Percentiles rank a stretch among this genome's conserved stretches.
Conservation (phyloP, 306 rosid species). For the Cucumis hystrix region DNA sequence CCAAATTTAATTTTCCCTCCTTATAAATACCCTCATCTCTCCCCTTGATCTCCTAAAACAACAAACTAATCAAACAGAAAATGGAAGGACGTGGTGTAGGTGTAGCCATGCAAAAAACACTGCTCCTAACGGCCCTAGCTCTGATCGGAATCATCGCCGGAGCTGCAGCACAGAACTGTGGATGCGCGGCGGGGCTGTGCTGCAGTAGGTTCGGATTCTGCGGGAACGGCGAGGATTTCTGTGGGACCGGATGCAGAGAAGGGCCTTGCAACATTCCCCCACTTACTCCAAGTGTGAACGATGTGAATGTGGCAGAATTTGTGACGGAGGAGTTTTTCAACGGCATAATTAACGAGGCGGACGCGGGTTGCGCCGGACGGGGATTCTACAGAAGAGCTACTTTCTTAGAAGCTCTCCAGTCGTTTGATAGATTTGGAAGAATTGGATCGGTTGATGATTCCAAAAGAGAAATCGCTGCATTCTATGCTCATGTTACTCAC, state of each 20-base stretch:
- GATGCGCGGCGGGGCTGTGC: conserved; percentile 39
- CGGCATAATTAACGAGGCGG: conserved; percentile 36
- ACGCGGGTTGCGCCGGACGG: conserved; percentile 37
- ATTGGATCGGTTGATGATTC: conserved; percentile 34
- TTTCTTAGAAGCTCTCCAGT: conserved; percentile 39
- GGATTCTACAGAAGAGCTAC: conserved; percentile 37
- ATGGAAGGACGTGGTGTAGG: neutral
- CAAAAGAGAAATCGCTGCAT: conserved; percentile 73
- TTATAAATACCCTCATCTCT: neutral
- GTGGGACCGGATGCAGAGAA: conserved; percentile 49
- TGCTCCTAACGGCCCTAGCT: neutral
- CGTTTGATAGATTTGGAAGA: conserved; percentile 32
- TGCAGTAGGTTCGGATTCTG: conserved; percentile 61
- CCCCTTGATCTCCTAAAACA: neutral
- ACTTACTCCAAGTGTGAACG: conserved; percentile 4
- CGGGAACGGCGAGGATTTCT: conserved; percentile 28
- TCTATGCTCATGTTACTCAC: conserved; percentile 71
- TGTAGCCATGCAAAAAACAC: neutral
- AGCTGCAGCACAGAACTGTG: conserved; percentile 35
- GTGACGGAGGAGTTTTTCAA: conserved; percentile 42
- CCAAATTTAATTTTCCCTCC: neutral
- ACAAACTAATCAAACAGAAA: too few species aligned
- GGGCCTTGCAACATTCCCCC: conserved; percentile 38
- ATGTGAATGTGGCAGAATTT: conserved; percentile 34
- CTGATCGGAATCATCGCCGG: conserved; percentile 3